These are phyloP conservation scores for Hysterangium stoloniferum DNA, from an alignment of 768 basidiomycete species.

Conservation along the genomic window DNA sequence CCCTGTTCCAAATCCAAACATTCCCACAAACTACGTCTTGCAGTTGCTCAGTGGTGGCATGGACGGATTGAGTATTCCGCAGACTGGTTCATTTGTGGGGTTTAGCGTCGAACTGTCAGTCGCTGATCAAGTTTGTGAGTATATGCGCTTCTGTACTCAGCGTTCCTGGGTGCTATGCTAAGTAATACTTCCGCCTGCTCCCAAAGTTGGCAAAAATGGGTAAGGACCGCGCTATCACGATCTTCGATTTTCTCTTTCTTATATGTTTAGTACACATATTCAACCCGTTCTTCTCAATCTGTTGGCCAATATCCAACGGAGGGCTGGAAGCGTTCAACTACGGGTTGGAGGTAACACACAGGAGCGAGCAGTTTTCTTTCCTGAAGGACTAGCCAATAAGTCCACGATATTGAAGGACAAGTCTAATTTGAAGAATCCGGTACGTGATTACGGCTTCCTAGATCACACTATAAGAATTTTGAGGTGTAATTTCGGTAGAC, in stretches of 20 bases:
- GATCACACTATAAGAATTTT: background rate
- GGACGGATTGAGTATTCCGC: conserved; percentile 32
- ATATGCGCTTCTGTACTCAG: background rate
- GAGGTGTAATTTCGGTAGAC: conserved; percentile 39
- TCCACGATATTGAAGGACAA: conserved; percentile 44
- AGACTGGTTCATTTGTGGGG: conserved; percentile 56
- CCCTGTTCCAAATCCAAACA: conserved; percentile 36
- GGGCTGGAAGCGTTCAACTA: conserved; percentile 55
- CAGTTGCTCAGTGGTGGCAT: conserved; percentile 26
- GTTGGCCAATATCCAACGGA: conserved; percentile 59
- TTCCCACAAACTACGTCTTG: conserved; percentile 37
- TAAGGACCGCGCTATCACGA: conserved; percentile 15
- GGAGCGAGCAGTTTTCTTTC: conserved; percentile 41
- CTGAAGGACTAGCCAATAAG: conserved; percentile 37
- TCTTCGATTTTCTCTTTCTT: background rate
- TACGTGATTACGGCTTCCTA: conserved; percentile 18
- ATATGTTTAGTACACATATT: conserved; percentile 26
- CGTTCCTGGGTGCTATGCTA: conserved; percentile 9
- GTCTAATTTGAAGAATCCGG: conserved; percentile 30
- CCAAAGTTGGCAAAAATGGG: conserved; percentile 44
- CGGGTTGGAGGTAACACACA: conserved; percentile 79
- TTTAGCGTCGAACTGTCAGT: conserved; percentile 76
- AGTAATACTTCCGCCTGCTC: conserved; percentile 3
- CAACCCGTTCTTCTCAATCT: conserved; percentile 70
- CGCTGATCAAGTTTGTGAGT: conserved; percentile 55